Evolutionary conservation across 352 stramenopile species (phyloP).

Genomic region (Phytopythium aichiense): DNA sequence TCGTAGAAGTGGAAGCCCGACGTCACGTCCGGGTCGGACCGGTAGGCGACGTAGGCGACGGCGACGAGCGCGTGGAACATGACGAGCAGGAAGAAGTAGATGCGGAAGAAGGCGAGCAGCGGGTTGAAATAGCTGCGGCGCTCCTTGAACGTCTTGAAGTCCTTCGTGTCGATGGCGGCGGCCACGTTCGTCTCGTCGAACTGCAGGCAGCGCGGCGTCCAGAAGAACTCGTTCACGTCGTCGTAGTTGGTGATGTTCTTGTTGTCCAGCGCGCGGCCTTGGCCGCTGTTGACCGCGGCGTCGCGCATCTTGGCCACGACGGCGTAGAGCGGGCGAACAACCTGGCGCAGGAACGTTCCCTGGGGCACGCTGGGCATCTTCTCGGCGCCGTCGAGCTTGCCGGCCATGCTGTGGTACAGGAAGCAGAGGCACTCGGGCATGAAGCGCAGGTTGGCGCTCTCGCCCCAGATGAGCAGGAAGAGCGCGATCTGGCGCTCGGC

Average conservation of each 20-base stretch:
- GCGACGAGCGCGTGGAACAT: slow-evolving; percentile 76
- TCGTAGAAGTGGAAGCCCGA: slow-evolving; percentile 62
- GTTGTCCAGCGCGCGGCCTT: slow-evolving; percentile 46
- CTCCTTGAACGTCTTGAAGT: slow-evolving; percentile 87
- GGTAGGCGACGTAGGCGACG: slow-evolving; percentile 78
- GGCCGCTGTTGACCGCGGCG: slow-evolving; percentile 15
- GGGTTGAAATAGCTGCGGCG: slow-evolving; percentile 78
- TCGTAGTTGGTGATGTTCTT: slow-evolving; percentile 90
- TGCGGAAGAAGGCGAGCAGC: slow-evolving; percentile 78
- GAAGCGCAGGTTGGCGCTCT: slow-evolving; percentile 81
- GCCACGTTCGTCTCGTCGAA: slow-evolving; percentile 84
- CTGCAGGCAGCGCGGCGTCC: slow-evolving; percentile 62
- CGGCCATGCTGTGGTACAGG: slow-evolving; percentile 77
- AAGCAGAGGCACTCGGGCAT: slow-evolving; percentile 90
- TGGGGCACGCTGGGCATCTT: slow-evolving; percentile 54
- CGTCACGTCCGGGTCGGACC: slow-evolving; percentile 50
- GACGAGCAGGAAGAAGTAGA: slow-evolving; percentile 86
- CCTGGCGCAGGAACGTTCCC: slow-evolving; percentile 62
- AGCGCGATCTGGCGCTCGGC: slow-evolving; percentile 69
- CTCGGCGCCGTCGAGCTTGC: slow-evolving; percentile 63
- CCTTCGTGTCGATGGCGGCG: slow-evolving; percentile 52
- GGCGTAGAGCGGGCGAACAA: slow-evolving; percentile 75
- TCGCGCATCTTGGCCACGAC: slow-evolving; percentile 46
- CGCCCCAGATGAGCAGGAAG: slow-evolving; percentile 85
- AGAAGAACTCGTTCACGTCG: slow-evolving; percentile 91